Percentiles rank a stretch among this genome's conserved stretches.
These are phyloP conservation scores for Diplodia seriata DNA, from an alignment of 2,329 filamentous ascomycete species.

Conservation along the genomic window DNA sequence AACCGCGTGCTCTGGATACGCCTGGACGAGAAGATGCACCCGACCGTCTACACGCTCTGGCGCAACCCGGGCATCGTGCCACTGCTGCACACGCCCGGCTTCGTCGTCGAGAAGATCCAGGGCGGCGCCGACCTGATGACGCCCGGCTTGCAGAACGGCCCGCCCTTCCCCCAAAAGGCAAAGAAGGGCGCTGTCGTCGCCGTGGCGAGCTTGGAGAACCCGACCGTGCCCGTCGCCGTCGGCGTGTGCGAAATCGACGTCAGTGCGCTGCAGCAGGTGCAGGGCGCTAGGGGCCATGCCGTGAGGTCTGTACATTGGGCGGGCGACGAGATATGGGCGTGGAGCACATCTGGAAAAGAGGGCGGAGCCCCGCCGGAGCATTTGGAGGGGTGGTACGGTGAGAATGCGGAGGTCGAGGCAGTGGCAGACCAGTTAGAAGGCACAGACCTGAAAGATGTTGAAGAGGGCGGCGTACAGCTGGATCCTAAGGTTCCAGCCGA, in stretches of 20 bases:
- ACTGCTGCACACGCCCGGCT: constrained; percentile 67
- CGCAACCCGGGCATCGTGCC: constrained; percentile 66
- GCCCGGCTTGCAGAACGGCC: constrained; percentile 68
- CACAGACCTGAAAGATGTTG: constrained; percentile 52
- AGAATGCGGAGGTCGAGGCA: constrained; percentile 45
- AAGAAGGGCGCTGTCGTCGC: constrained; percentile 68
- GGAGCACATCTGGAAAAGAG: constrained; percentile 62
- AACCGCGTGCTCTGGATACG: constrained; percentile 70
- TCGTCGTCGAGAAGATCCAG: constrained; percentile 68
- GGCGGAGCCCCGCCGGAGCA: constrained; percentile 61
- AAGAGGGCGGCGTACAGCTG: constrained; percentile 57
- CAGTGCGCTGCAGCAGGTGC: constrained; percentile 60
- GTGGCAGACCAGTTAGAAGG: constrained; percentile 51
- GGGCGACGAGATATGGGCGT: constrained; percentile 73
- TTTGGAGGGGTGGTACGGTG: constrained; percentile 57
- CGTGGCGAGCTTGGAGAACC: constrained; percentile 64
- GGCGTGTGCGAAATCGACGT: constrained; percentile 71
- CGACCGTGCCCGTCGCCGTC: constrained; percentile 68
- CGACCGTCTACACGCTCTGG: constrained; percentile 71
- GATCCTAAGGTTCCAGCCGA: constrained; percentile 43
- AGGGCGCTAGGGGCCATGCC: constrained; percentile 68
- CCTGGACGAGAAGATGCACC: constrained; percentile 63
- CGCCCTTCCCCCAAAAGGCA: constrained; percentile 66
- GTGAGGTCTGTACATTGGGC: constrained; percentile 71
- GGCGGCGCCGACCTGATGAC: constrained; percentile 73